Evolutionary conservation across 1,284 basidiomycete species (phyloP).

Genomic region (Cryptococcus deneoformans): DNA sequence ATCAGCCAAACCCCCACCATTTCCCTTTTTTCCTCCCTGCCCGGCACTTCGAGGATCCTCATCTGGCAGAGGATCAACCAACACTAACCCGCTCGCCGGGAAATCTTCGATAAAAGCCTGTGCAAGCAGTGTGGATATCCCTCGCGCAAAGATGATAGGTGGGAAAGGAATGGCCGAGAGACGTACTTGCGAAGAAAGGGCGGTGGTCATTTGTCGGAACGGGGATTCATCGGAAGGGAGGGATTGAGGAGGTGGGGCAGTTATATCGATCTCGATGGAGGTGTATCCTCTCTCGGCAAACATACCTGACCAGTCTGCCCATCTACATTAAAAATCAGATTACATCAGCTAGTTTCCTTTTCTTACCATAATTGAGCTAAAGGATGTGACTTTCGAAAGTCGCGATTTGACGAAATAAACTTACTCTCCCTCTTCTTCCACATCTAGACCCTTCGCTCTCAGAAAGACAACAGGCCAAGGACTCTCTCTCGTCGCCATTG

Average conservation of each 20-base stretch:
- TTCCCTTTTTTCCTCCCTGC: background rate
- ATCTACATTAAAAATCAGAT: constrained; percentile 12
- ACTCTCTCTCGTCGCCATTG: constrained; percentile 24
- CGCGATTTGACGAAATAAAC: constrained; percentile 1
- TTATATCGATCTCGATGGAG: constrained; percentile 58
- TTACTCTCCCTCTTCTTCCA: constrained; percentile 20
- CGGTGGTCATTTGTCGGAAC: constrained; percentile 23
- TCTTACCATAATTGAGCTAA: background rate
- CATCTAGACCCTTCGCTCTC: constrained; percentile 15
- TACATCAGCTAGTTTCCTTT: background rate
- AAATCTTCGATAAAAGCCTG: constrained; percentile 66
- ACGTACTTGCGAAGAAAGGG: constrained; percentile 43
- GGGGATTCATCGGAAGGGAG: constrained; percentile 3
- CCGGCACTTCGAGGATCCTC: constrained; percentile 31
- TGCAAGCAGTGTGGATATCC: constrained; percentile 56
- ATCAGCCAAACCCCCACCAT: background rate
- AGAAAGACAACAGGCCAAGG: constrained; percentile 30
- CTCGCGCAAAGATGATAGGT: constrained; percentile 61
- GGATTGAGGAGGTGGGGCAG: constrained; percentile 48
- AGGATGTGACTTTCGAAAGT: background rate
- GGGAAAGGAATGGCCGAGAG: constrained; percentile 60
- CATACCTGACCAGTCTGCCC: constrained; percentile 51
- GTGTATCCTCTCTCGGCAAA: constrained; percentile 58
- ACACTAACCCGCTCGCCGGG: constrained; percentile 60
- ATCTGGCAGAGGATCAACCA: constrained; percentile 58